Conservation (phyloP, 768 basidiomycete species). For the Clitopilus passeckerianus region DNA sequence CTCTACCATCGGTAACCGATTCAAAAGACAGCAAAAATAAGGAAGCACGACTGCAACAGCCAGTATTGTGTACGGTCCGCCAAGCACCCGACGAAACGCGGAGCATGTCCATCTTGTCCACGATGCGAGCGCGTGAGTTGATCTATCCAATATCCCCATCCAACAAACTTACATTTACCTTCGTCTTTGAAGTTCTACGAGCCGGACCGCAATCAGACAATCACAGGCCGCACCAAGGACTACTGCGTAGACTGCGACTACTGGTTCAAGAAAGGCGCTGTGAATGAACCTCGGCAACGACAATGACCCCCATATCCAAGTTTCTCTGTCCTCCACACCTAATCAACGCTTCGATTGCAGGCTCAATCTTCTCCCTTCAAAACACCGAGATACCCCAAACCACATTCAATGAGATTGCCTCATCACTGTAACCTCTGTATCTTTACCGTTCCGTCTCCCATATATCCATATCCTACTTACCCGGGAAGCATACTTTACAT, state of each 20-base stretch:
- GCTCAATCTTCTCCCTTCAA: background rate
- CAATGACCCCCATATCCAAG: slow-evolving; percentile 2
- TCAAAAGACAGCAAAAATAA: slow-evolving; percentile 41
- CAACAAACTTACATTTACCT: background rate
- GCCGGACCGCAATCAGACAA: slow-evolving; percentile 62
- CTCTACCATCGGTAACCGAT: background rate
- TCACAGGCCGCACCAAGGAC: slow-evolving; percentile 43
- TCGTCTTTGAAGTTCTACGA: slow-evolving; percentile 51
- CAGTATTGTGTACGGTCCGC: slow-evolving; percentile 33
- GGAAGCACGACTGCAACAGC: slow-evolving; percentile 52
- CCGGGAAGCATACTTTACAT: background rate
- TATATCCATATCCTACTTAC: background rate
- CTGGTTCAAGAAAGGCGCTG: slow-evolving; percentile 49
- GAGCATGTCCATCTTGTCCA: slow-evolving; percentile 32
- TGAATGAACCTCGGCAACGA: slow-evolving; percentile 22
- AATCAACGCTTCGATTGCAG: background rate
- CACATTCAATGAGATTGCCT: background rate
- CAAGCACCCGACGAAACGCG: slow-evolving; percentile 17
- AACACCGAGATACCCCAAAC: background rate
- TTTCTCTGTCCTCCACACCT: background rate
- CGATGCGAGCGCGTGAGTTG: slow-evolving; percentile 35
- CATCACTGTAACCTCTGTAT: background rate
- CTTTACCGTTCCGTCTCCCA: background rate
- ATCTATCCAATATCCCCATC: slow-evolving; percentile 4
- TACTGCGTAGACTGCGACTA: slow-evolving; percentile 57